phyloP scores from a whole-genome alignment of 2,329 filamentous ascomycete species.

The Celoporthe dispersa region DNA sequence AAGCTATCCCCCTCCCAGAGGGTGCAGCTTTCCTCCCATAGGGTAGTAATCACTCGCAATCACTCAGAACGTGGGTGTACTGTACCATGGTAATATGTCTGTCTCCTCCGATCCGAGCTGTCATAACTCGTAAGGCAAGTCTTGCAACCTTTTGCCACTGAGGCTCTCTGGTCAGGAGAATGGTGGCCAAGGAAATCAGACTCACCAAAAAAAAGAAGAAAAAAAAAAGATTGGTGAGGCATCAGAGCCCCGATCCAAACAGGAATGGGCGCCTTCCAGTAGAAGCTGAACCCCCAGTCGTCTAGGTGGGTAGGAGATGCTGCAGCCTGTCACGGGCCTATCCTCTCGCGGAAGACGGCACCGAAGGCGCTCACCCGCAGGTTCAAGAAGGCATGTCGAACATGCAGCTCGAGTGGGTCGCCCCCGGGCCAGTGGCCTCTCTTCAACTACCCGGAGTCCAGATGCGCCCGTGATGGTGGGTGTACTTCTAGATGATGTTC shows the following conservation, averaged over 20 bases:
- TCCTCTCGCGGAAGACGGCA: slow-evolving; percentile 10
- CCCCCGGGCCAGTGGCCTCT: background rate
- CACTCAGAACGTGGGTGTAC: background rate
- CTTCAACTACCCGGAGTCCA: background rate
- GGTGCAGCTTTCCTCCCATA: background rate
- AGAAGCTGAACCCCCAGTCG: background rate
- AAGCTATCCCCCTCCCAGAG: background rate
- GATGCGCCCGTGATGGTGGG: background rate
- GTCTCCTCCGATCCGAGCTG: background rate
- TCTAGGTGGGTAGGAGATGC: background rate
- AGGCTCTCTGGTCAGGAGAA: background rate
- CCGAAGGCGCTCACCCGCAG: slow-evolving; percentile 7
- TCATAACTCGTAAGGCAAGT: background rate
- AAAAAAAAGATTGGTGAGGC: background rate
- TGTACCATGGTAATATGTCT: background rate
- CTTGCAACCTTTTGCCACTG: background rate
- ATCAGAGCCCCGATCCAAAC: background rate
- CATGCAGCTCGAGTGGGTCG: slow-evolving; percentile 7
- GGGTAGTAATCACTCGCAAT: background rate
- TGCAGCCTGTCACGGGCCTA: slow-evolving; percentile 11
- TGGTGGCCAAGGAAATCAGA: background rate
- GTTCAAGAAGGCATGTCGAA: background rate
- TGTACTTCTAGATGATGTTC: background rate
- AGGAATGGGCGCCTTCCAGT: background rate
- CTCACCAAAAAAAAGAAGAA: background rate